Base-by-base conservation (phyloP, 495 filamentous ascomycete genomes). In the Tuber borchii region DNA sequence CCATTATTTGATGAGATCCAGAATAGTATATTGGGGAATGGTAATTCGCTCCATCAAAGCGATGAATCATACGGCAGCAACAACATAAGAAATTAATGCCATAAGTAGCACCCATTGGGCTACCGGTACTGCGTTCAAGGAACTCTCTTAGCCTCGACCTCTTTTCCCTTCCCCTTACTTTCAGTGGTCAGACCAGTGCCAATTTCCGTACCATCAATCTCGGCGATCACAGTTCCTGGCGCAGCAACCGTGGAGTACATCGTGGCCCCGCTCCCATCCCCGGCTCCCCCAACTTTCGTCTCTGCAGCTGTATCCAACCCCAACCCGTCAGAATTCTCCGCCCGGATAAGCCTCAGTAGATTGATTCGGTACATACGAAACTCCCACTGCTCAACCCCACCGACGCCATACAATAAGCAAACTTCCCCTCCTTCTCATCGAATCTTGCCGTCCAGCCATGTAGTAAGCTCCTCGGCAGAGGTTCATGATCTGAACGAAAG, bases 391-490 rank as follows among this genome's bases (percentile, higher is more conserved):
- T 80, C 78, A 26, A 45, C 71, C 40, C 46, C 73, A 70, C 68
- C 69, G 31, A 80, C 71, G 22, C 78, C 4, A 76, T 65, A 9
- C 77, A 80, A 72, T 80, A 80, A 43, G 69, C 51, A 20, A 79
- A 80, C 42, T 74, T 76, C 31, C 69, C 56, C 51, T 71, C 71
- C 71, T 76, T 71, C 42, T 80, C n/a, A 39, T 80, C 78, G 37
- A 73, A 80, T 51, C 78, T 79, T 69, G 78, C 77, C 14, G 78
- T 77, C 78, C 78, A 80, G 14, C 78, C 78, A 34, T 80, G 78
- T 8, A 77, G 78, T 26, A 80, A 65, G 14, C 79, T 78, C 61
- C 71, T 79, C 34, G 78, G 78, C 14, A 77, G 77, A 19, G 77
- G 78, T 22, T 40, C 39, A 40, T 4, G 39, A 40, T 40, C 39